Evolutionary conservation across 1,284 basidiomycete species (phyloP).

Genomic region (Amylostereum chailletii): DNA sequence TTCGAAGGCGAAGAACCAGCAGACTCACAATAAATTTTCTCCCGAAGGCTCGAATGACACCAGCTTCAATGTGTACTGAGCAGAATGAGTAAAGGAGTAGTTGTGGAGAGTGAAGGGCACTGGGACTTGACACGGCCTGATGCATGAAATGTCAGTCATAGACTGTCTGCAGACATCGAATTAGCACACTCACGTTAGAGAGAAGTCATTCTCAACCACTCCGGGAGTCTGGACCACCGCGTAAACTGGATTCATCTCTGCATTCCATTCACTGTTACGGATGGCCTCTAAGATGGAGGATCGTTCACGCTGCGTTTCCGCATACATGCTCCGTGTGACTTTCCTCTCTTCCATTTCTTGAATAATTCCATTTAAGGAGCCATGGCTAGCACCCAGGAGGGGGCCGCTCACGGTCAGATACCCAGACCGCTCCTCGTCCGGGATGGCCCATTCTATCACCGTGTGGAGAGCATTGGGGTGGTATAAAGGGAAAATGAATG

Average conservation of each 20-base stretch:
- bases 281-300: constrained; percentile 59
- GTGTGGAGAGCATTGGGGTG: constrained; percentile 67
- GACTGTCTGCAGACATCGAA: not conserved
- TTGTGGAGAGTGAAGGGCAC: constrained; percentile 61
- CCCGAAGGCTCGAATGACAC: constrained; percentile 17
- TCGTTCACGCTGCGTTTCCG: constrained; percentile 75
- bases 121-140: constrained; percentile 48
- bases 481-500: constrained; percentile 71
- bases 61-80: constrained; percentile 46
- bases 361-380: constrained; percentile 47
- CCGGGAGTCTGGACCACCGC: constrained; percentile 34
- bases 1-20: constrained; percentile 3
- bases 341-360: constrained; percentile 54
- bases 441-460: constrained; percentile 66
- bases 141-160: not conserved
- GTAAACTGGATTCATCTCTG: constrained; percentile 66
- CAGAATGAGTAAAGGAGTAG: constrained; percentile 50
- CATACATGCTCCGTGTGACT: constrained; percentile 77
- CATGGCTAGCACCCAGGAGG: constrained; percentile 61
- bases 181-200: constrained; percentile 42
- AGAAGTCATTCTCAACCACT: constrained; percentile 55
- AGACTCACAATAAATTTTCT: constrained; percentile 28
- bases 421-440: constrained; percentile 49
- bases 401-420: constrained; percentile 51
- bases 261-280: constrained; percentile 66